Percentiles rank a stretch among this genome's conserved stretches.
Evolutionary conservation across 148 eudicot species (phyloP).

Genomic region (Mesembryanthemum crystallinum): DNA sequence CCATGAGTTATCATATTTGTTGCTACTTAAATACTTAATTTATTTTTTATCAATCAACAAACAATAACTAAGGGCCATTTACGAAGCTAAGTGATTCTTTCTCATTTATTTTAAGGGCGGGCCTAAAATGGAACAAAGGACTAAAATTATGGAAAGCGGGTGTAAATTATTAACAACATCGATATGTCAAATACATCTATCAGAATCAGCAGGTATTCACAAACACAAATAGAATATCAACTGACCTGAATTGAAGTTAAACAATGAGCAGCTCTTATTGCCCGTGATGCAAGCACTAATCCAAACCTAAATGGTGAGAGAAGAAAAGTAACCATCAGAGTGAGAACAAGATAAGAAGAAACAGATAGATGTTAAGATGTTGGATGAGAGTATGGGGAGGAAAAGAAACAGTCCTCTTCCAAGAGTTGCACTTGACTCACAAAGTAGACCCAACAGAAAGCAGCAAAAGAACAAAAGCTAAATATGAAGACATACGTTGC

Average conservation of each 20-base stretch:
- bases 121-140: too few species aligned
- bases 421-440: not conserved
- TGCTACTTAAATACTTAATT: too few species aligned
- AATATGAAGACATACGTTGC: constrained; percentile 58
- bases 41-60: too few species aligned
- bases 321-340: not conserved
- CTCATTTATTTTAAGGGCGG: too few species aligned
- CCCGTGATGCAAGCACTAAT: constrained; percentile 82
- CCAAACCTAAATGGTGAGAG: constrained; percentile 61
- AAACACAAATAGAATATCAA: not conserved
- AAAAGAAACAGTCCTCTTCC: not conserved
- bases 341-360: not conserved
- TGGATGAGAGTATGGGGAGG: not conserved
- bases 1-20: too few species aligned
- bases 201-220: not conserved
- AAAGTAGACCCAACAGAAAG: not conserved
- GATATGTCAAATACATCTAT: too few species aligned
- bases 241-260: constrained; percentile 97
- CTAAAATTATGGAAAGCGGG: too few species aligned
- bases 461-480: constrained; percentile 7
- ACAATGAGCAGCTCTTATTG: constrained; percentile 99
- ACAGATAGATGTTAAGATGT: not conserved
- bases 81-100: too few species aligned
- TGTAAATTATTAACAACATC: too few species aligned
- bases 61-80: too few species aligned